These are phyloP conservation scores for Pinus tabuliformis DNA, from an alignment of 75 land plant species.

Conservation along the genomic window DNA sequence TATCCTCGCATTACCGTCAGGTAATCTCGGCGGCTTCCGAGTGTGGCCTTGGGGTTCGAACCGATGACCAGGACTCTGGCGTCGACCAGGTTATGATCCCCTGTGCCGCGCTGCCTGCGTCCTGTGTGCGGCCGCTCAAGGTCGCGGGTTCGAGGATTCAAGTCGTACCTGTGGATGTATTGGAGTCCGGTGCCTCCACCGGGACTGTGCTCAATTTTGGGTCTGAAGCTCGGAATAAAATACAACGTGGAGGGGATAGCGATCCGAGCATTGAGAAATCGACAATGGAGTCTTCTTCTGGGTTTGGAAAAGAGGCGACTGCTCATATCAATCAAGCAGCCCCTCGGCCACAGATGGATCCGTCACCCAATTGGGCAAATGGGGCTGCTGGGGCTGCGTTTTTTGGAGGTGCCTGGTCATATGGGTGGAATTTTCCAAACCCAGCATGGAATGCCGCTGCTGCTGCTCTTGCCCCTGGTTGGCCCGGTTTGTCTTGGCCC, in stretches of 20 bases:
- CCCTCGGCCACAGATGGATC: conserved; percentile 2
- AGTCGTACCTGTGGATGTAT: background rate
- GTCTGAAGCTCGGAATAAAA: conserved; percentile 16
- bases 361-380: background rate
- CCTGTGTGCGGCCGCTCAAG: background rate
- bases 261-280: conserved; percentile 5
- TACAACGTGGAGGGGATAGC: background rate
- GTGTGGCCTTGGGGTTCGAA: conserved; percentile 1
- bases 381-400: conserved; percentile 1
- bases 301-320: conserved; percentile 13
- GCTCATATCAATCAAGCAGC: conserved; percentile 3
- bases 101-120: background rate
- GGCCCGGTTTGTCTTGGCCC: conserved; percentile 19
- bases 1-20: conserved; percentile 16
- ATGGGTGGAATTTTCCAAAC: conserved; percentile 47
- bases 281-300: conserved; percentile 17
- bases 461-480: conserved; percentile 11
- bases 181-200: background rate
- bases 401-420: conserved; percentile 29
- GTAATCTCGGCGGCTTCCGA: background rate
- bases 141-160: background rate
- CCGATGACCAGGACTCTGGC: conserved; percentile 8
- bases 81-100: background rate
- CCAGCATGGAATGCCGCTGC: conserved; percentile 18
- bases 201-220: conserved; percentile 48